Conservation (phyloP, 805 yeast species). For the Yarrowia divulgata region DNA sequence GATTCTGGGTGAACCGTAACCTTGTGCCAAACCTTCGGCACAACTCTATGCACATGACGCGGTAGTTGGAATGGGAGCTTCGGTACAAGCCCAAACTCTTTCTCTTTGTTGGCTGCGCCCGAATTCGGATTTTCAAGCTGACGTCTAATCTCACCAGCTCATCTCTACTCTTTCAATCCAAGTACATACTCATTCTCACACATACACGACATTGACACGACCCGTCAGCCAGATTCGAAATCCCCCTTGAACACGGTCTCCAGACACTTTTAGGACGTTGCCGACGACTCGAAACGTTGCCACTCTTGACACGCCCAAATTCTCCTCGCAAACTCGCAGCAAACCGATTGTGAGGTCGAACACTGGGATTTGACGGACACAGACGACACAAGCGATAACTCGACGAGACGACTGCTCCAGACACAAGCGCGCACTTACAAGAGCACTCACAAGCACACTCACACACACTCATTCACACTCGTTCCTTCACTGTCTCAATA, state of each 20-base stretch:
- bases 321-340: not conserved
- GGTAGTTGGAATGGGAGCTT: constrained; percentile 38
- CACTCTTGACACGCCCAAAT: not conserved
- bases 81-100: constrained; percentile 34
- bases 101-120: constrained; percentile 38
- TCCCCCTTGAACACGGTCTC: not conserved
- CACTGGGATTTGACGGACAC: constrained; percentile 1
- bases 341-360: too few relatives aligned
- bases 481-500: not conserved
- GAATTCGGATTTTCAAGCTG: constrained; percentile 24
- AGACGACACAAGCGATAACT: too few relatives aligned
- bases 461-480: not conserved
- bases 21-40: not conserved
- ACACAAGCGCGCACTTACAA: too few relatives aligned
- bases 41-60: constrained; percentile 27
- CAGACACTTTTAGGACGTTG: not conserved
- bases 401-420: too few relatives aligned
- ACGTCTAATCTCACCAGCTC: constrained; percentile 30
- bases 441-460: too few relatives aligned
- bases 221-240: not conserved
- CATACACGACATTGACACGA: not conserved
- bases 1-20: constrained; percentile 16
- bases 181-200: not conserved
- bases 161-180: constrained; percentile 6
- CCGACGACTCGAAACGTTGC: constrained; percentile 12